phyloP scores from a whole-genome alignment of 2,329 filamentous ascomycete genomes.

The Verticillium dahliae region DNA sequence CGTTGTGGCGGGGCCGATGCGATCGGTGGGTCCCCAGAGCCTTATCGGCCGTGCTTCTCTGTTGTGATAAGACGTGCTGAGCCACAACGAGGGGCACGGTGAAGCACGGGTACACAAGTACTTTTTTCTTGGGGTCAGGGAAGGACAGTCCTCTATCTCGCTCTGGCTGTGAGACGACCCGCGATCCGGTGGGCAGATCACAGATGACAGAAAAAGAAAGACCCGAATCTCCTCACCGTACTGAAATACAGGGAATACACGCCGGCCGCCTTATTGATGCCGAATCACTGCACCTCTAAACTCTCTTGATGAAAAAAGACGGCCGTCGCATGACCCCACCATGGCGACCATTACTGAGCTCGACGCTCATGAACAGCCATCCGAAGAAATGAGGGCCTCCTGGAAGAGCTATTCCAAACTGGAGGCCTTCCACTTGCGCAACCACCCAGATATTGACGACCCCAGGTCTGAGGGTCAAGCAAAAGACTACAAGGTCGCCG shows the following conservation, averaged over 20 bases:
- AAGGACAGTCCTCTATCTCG: too few relatives aligned
- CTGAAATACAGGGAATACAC: too few relatives aligned
- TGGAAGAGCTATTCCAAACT: slow-evolving; percentile 72
- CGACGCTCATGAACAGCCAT: slow-evolving; percentile 74
- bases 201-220: not conserved
- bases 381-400: slow-evolving; percentile 57
- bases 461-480: slow-evolving; percentile 26
- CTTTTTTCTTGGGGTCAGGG: not conserved
- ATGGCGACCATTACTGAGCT: slow-evolving; percentile 45
- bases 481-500: slow-evolving; percentile 37
- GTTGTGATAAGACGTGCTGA: not conserved
- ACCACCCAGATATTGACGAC: slow-evolving; percentile 50
- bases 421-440: slow-evolving; percentile 41
- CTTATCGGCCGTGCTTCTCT: not conserved
- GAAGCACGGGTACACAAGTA: too few relatives aligned
- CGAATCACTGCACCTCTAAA: not conserved
- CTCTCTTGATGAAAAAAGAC: not conserved
- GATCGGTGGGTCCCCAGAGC: not conserved
- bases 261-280: too few relatives aligned
- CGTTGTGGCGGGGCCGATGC: not conserved
- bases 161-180: not conserved
- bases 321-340: not conserved
- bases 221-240: not conserved
- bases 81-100: not conserved
- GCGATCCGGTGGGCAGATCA: not conserved